Evolutionary conservation across 2,329 filamentous ascomycete species (phyloP).

Genomic region (Aureobasidium lini): DNA sequence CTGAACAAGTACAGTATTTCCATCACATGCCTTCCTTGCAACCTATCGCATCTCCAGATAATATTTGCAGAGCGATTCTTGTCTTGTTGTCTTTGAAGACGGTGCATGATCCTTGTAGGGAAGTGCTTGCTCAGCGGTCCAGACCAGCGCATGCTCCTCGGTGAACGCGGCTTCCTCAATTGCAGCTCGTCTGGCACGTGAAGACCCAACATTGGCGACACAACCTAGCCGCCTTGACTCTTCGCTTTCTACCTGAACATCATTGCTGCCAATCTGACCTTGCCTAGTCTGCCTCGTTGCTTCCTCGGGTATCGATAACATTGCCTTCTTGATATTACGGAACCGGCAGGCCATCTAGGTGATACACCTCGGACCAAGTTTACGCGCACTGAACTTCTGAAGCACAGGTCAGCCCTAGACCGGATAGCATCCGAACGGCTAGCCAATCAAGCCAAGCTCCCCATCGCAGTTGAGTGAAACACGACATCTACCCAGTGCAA

Average conservation of each 20-base stretch:
- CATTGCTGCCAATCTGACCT: background rate
- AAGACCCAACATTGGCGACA: background rate
- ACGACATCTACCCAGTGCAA: slow-evolving; percentile 5
- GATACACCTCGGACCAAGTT: background rate
- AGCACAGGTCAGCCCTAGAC: background rate
- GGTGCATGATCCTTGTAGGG: background rate
- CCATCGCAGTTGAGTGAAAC: slow-evolving; percentile 11
- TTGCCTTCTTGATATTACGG: background rate
- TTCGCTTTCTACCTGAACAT: background rate
- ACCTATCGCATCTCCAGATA: background rate
- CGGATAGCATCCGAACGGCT: background rate
- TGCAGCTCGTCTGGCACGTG: background rate
- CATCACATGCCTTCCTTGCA: background rate
- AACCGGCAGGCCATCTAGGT: background rate
- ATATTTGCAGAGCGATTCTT: background rate
- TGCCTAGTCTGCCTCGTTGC: background rate
- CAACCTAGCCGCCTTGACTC: background rate
- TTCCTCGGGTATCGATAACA: background rate
- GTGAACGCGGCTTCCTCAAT: background rate
- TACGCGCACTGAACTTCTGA: background rate
- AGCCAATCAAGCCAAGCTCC: slow-evolving; percentile 7
- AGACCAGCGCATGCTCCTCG: background rate
- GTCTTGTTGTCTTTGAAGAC: background rate
- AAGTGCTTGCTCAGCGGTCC: background rate
- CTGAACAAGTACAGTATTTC: background rate